phyloP scores from a whole-genome alignment of 2,329 filamentous ascomycete genomes.

The Helotiales sp. region DNA sequence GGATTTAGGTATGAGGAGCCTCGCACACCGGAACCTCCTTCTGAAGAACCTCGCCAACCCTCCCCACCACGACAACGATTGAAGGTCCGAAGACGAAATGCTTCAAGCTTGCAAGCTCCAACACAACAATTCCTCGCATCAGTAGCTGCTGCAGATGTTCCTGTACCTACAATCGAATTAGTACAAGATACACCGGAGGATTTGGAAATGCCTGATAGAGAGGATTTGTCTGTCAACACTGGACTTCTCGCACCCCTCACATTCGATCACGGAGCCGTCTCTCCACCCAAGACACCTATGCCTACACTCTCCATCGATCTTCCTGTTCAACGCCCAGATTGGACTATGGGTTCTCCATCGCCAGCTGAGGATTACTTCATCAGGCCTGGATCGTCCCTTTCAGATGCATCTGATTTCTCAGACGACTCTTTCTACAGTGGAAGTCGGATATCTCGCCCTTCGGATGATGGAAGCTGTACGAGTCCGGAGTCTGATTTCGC shows the following conservation, averaged over 20 bases:
- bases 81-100: constrained; percentile 40
- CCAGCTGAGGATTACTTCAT: constrained; percentile 33
- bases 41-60: constrained; percentile 32
- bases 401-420: constrained; percentile 57
- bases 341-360: constrained; percentile 36
- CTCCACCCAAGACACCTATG: constrained; percentile 64
- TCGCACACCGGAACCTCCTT: constrained; percentile 39
- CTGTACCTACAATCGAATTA: constrained; percentile 68
- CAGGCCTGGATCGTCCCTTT: constrained; percentile 38
- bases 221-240: constrained; percentile 23
- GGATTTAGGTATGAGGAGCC: constrained; percentile 41
- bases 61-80: constrained; percentile 42
- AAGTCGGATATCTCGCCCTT: constrained; percentile 60
- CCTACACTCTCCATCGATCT: constrained; percentile 40
- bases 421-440: constrained; percentile 61
- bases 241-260: constrained; percentile 35
- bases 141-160: constrained; percentile 67
- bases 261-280: constrained; percentile 36
- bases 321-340: constrained; percentile 36
- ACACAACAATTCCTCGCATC: constrained; percentile 71
- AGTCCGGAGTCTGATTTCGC: constrained; percentile 54
- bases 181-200: constrained; percentile 47
- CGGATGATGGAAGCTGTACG: constrained; percentile 60
- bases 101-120: constrained; percentile 52
- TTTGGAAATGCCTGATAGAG: constrained; percentile 36